Evolutionary conservation across 2,329 filamentous ascomycete genomes (phyloP).

Genomic region (Penicillium sp.): DNA sequence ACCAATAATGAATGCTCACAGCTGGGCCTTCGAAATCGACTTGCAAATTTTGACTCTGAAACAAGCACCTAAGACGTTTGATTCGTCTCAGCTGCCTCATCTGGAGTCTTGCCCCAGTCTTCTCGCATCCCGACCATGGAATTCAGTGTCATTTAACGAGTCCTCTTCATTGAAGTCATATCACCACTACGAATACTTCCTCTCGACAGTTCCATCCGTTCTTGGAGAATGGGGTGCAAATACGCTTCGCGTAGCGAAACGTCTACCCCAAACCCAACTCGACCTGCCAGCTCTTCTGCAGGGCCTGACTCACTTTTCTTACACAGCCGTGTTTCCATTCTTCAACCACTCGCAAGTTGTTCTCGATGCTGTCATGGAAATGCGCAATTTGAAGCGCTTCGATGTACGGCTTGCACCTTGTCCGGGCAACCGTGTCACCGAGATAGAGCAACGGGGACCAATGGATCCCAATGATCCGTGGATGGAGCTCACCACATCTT

Average conservation of each 20-base stretch:
- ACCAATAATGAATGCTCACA: slow-evolving; percentile 58
- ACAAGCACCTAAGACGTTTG: slow-evolving; percentile 15
- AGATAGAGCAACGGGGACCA: slow-evolving; percentile 41
- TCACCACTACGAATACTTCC: slow-evolving; percentile 70
- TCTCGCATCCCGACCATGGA: slow-evolving; percentile 66
- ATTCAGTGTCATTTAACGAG: slow-evolving; percentile 69
- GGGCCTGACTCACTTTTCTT: slow-evolving; percentile 49
- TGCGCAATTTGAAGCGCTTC: slow-evolving; percentile 56
- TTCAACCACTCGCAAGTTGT: slow-evolving; percentile 58
- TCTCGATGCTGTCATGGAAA: slow-evolving; percentile 47
- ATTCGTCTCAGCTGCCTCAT: slow-evolving; percentile 30
- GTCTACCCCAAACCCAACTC: slow-evolving; percentile 1
- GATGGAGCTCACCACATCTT: slow-evolving; percentile 58
- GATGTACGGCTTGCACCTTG: slow-evolving; percentile 56
- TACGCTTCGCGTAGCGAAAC: neutral
- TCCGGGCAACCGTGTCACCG: slow-evolving; percentile 36
- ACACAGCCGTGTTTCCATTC: slow-evolving; percentile 69
- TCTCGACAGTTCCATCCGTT: slow-evolving; percentile 64
- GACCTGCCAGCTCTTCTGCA: slow-evolving; percentile 49
- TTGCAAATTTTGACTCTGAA: slow-evolving; percentile 61
- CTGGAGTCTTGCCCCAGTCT: slow-evolving; percentile 41
- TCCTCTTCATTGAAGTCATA: slow-evolving; percentile 73
- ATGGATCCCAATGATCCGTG: slow-evolving; percentile 50
- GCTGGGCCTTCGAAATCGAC: slow-evolving; percentile 65
- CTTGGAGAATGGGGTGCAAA: slow-evolving; percentile 49